Evolutionary conservation across 805 yeast species (phyloP), one percentile per base, ranked within the genome.

Genomic region (Suhomyces emberorum): DNA sequence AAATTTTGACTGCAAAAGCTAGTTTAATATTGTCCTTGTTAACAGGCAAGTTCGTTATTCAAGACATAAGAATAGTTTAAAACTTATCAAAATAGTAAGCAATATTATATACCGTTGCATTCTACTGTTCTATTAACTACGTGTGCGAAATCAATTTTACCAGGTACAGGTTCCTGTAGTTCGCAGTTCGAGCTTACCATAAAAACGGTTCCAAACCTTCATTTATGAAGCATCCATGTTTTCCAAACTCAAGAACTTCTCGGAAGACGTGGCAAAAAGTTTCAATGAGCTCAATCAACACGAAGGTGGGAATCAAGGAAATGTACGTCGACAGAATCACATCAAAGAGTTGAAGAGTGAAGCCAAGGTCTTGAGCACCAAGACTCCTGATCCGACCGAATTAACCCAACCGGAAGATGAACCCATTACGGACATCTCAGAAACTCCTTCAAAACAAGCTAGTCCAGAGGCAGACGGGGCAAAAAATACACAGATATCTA

Each of bases 361-460:
- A 21, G 43, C 57, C 18, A 56, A 51, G 35, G 52, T 71, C 1
- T 52, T 77, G 22, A 43, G 54, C 15, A 62, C 69, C 4, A 46
- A 51, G 34, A 76, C 83, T 3, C 83, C 81, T 1, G 73, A 65
- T 28, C 63, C 69, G 3, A 59, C 53, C 3, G 70, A 64, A 3
- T 51, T 77, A 39, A 54, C 60, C 0, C 78, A 72, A 39, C 81
- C 81, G 1, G 61, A 61, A 24, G 75, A 74, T 38, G 74, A 60
- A 25, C 52, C 47, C 12, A 45, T 43, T 16, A 15, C 7, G 5
- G 31, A 40, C 12, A 41, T 35, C 18, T 41, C 26, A 19, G 39
- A 27, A 27, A 31, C 41, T 23, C 30, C 32, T 25, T 18, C 16
- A 43, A 45, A 11, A 43, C 51, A 3, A 53, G 18, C 23, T 33